Conservation (phyloP, 2,329 filamentous ascomycete species). For the Ceratocystis destructans region DNA sequence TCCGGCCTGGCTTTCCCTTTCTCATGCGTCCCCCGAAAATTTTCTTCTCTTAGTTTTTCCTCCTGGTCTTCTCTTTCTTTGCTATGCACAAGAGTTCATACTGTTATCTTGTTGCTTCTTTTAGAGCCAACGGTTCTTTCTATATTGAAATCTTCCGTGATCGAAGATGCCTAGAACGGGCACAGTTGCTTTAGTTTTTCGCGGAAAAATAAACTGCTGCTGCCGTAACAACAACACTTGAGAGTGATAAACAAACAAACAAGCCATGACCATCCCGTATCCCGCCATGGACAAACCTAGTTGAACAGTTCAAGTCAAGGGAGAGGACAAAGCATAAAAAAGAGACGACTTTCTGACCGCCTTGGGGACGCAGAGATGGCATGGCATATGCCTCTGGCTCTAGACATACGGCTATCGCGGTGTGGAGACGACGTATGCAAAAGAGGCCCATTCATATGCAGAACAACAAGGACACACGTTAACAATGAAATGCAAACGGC, state of each 20-base stretch:
- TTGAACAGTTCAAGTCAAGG: background rate
- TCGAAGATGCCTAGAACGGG: background rate
- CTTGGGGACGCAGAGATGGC: background rate
- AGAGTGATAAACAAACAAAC: background rate
- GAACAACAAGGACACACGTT: too few species aligned
- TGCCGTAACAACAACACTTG: too few species aligned
- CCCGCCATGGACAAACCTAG: background rate
- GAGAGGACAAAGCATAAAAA: background rate
- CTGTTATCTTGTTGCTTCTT: background rate
- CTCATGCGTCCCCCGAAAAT: background rate
- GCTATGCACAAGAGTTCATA: background rate
- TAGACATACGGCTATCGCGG: background rate
- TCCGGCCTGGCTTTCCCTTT: slow-evolving; percentile 1
- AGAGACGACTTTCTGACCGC: background rate
- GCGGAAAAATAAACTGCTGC: background rate
- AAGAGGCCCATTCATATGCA: too few species aligned
- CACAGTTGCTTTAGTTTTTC: background rate
- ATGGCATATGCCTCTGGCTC: background rate
- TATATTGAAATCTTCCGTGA: background rate
- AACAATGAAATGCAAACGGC: background rate
- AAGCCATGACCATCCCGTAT: slow-evolving; percentile 3
- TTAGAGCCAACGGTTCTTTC: background rate
- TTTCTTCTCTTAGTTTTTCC: background rate
- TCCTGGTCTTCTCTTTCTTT: background rate
- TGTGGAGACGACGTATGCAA: background rate